Evolutionary conservation across 768 basidiomycete species (phyloP), one percentile per base, ranked within the genome.

Genomic region (Amanita jacksonii): DNA sequence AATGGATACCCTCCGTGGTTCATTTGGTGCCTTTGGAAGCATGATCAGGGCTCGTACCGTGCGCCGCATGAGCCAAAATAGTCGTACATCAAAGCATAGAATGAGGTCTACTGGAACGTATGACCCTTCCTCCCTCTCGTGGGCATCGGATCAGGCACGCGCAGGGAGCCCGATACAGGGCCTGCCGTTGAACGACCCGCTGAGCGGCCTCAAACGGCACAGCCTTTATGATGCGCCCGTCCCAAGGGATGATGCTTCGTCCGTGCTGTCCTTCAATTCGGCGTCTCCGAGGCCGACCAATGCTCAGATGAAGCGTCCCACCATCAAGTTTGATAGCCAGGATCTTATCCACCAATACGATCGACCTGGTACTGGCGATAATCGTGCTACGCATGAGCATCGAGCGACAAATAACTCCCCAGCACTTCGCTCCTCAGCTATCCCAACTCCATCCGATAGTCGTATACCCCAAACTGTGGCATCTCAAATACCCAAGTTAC

Each of bases 141-240:
- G 38, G 45, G 16, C 30, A 5, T 41, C 38, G 5, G 31, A 33
- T 13, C 32, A 23, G 16, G 22, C 16, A 7, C 25, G 23, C 12
- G 15, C 38, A 5, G 23, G 27, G 8, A 46, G 33, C 32, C 22
- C 28, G 19, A 34, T 36, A 22, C 38, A 39, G n/a, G 45, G 38
- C 7, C 27, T 46, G 34, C 45, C 45, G 13, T 24, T 46, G 7
- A 54, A 45, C 3, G 69, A 69, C 35, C 54, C 59, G n/a, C 46
- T 76, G 43, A 60, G 64, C 5, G 77, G 78, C 25, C 55, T 93
- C 52, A 73, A 77, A 50, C 71, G 92, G 16, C 90, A 89, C 56
- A 83, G 92, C 52, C 70, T 97, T 5, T 92, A 89, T 57, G 93
- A 97, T 57, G 76, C 82, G 8, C 93, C 93, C 2, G 74, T 96